Conservation (phyloP, 1,284 basidiomycete species). For the Irpex rosettiformis region DNA sequence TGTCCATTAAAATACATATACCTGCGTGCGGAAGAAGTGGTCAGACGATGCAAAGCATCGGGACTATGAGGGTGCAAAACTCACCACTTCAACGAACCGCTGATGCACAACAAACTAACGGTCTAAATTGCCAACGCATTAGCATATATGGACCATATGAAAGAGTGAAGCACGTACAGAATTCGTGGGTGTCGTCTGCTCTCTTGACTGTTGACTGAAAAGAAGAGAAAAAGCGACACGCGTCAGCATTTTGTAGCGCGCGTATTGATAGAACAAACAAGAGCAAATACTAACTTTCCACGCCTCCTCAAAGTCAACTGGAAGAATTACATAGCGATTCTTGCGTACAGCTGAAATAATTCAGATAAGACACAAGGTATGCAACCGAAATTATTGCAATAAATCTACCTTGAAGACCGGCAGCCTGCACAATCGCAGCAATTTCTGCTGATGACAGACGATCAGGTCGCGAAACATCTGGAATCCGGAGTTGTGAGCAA, state of each 20-base stretch:
- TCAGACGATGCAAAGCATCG: constrained; percentile 12
- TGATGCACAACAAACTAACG: constrained; percentile 37
- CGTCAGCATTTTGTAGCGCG: constrained; percentile 33
- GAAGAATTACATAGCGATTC: constrained; percentile 97
- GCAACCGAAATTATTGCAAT: constrained; percentile 16
- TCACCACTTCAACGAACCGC: constrained; percentile 18
- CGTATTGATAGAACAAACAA: constrained; percentile 36
- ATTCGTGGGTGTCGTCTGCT: constrained; percentile 91
- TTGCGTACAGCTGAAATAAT: constrained; percentile 80
- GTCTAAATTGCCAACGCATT: constrained; percentile 41
- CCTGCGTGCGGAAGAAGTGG: constrained; percentile 17
- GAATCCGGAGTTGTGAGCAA: not conserved
- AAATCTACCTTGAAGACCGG: constrained; percentile 85
- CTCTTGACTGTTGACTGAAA: constrained; percentile 89
- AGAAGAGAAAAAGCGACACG: constrained; percentile 27
- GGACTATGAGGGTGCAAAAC: constrained; percentile 15
- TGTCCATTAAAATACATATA: constrained; percentile 33
- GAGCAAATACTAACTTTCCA: constrained; percentile 83
- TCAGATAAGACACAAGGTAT: not conserved
- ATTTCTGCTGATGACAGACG: constrained; percentile 96
- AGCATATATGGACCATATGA: no score
- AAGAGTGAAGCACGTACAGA: constrained; percentile 62
- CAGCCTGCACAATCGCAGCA: constrained; percentile 93
- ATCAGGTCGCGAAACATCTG: constrained; percentile 96
- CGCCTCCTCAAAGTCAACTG: constrained; percentile 97